Conservation (phyloP, 2,329 filamentous ascomycete species). For the Cytospora schulzeri region DNA sequence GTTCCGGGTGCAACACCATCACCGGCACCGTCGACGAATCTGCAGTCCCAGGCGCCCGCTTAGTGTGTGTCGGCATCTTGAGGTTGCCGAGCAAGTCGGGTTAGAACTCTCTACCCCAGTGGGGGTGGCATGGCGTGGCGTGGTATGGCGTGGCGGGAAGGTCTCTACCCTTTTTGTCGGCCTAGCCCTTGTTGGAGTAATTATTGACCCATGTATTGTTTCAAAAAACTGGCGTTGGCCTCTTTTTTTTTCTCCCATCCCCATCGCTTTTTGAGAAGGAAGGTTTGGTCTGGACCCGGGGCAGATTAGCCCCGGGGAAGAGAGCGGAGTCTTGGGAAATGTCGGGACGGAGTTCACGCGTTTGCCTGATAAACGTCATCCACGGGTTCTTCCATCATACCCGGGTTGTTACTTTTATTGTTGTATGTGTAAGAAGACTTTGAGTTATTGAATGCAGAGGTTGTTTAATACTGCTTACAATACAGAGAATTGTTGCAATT, state of each 20-base stretch:
- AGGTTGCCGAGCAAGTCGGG: not conserved
- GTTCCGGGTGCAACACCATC: slow-evolving; percentile 33
- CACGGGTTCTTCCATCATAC: not conserved
- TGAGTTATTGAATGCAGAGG: not conserved
- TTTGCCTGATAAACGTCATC: not conserved
- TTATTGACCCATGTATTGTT: slow-evolving; percentile 6
- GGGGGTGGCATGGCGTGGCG: not conserved
- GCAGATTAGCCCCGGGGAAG: slow-evolving; percentile 4
- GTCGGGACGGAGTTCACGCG: not conserved
- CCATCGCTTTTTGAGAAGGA: slow-evolving; percentile 65
- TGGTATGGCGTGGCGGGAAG: not conserved
- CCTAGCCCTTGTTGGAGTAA: slow-evolving; percentile 5
- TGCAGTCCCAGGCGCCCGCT: slow-evolving; percentile 34
- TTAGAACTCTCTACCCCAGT: not conserved
- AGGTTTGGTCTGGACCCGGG: slow-evolving; percentile 63
- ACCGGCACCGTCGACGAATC: slow-evolving; percentile 41
- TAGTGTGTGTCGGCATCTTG: not conserved
- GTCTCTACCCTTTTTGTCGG: not conserved
- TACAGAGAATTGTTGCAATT: not conserved
- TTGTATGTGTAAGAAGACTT: not conserved
- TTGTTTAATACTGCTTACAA: not conserved
- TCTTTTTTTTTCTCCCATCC: slow-evolving; percentile 37
- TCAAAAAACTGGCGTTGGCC: slow-evolving; percentile 40
- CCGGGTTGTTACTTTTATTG: too few species aligned
- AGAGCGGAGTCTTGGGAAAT: slow-evolving; percentile 4